These are phyloP conservation scores for Psilocybe tampanensis DNA, from an alignment of 768 basidiomycete species.

Conservation along the genomic window DNA sequence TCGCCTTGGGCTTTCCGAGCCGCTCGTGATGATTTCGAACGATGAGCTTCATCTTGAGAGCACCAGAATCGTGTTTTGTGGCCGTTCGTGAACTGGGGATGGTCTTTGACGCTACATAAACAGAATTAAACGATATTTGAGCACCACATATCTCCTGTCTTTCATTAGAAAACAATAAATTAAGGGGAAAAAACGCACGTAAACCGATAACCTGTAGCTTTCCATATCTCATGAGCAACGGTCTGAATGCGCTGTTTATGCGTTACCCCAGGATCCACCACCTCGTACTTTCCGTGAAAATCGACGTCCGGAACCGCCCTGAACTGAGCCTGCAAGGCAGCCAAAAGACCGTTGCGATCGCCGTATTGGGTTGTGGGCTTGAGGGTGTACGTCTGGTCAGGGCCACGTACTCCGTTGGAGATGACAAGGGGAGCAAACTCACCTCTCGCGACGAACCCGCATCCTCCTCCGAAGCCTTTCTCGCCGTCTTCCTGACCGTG, in stretches of 20 bases:
- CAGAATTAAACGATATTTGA: not conserved
- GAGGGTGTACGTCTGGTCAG: not conserved
- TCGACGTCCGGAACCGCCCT: slow-evolving; percentile 36
- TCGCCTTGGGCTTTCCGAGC: slow-evolving; percentile 27
- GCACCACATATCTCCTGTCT: not conserved
- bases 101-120: slow-evolving; percentile 46
- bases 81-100: slow-evolving; percentile 46
- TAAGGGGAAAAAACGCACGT: slow-evolving; percentile 36
- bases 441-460: slow-evolving; percentile 23
- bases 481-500: slow-evolving; percentile 21
- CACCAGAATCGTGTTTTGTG: slow-evolving; percentile 56
- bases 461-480: slow-evolving; percentile 25
- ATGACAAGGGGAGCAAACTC: slow-evolving; percentile 1
- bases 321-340: slow-evolving; percentile 35
- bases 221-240: slow-evolving; percentile 48
- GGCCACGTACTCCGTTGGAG: not conserved
- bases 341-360: slow-evolving; percentile 33
- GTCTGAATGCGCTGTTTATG: slow-evolving; percentile 46
- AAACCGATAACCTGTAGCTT: slow-evolving; percentile 50
- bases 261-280: slow-evolving; percentile 27
- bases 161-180: not conserved
- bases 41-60: slow-evolving; percentile 50
- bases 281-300: slow-evolving; percentile 44
- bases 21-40: slow-evolving; percentile 37
- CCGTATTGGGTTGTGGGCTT: slow-evolving; percentile 31